Evolutionary conservation across 768 basidiomycete genomes (phyloP).

Genomic region (Phanerochaete carnosa): DNA sequence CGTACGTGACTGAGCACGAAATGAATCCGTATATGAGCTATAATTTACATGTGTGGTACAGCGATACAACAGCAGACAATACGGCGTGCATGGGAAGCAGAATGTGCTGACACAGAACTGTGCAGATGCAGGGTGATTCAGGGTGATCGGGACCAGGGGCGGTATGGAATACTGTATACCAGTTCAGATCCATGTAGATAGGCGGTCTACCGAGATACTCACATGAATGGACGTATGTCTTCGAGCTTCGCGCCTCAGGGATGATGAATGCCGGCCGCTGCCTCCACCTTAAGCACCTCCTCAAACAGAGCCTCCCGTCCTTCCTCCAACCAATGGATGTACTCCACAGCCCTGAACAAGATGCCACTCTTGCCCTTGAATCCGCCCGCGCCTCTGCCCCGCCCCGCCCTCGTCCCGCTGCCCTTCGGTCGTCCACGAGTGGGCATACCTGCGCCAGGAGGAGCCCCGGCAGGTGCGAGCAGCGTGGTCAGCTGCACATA

Average conservation of each 20-base stretch:
- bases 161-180: not conserved
- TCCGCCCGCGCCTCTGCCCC: conserved; percentile 39
- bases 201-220: not conserved
- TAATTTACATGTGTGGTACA: not conserved
- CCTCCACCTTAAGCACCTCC: conserved; percentile 68
- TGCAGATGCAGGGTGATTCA: too few species aligned
- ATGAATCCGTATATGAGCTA: not conserved
- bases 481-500: conserved; percentile 83
- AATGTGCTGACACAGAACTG: not conserved
- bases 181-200: not conserved
- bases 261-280: conserved; percentile 53
- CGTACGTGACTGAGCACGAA: not conserved
- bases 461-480: conserved; percentile 74
- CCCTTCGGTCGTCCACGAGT: conserved; percentile 80
- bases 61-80: not conserved
- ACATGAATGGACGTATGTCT: not conserved
- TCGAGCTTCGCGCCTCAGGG: too few species aligned
- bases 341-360: conserved; percentile 82
- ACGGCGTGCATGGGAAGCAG: not conserved
- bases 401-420: conserved; percentile 53
- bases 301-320: conserved; percentile 65
- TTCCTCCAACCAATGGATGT: conserved; percentile 84
- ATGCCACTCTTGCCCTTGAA: conserved; percentile 90
- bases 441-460: conserved; percentile 64
- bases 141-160: not conserved